phyloP scores from a whole-genome alignment of 176 grass and related monocot species.

The Phyllostachys edulis region DNA sequence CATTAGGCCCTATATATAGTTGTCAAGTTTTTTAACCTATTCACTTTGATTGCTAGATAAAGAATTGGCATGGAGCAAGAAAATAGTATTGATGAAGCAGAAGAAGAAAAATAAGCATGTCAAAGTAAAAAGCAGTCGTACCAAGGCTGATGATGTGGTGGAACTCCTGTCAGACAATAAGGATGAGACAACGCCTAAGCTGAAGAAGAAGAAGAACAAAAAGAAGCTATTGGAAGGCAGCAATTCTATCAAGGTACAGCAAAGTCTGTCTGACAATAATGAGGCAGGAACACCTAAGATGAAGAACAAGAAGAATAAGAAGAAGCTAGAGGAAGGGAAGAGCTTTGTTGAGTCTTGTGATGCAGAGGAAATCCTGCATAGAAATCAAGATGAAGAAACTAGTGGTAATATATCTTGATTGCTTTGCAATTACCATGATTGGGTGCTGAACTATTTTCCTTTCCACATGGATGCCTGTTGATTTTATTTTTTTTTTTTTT shows the following conservation, averaged over 20 bases:
- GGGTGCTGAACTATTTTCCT: background rate
- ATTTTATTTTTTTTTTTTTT: background rate
- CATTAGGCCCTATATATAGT: background rate
- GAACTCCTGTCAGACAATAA: conserved; percentile 27
- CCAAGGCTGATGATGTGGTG: conserved; percentile 23
- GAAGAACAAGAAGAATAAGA: conserved; percentile 51
- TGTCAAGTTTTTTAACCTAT: background rate
- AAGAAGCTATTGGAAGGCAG: conserved; percentile 38
- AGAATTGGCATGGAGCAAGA: conserved; percentile 32
- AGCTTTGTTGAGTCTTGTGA: conserved; percentile 19
- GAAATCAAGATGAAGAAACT: conserved; percentile 40
- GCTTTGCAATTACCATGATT: background rate
- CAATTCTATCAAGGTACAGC: conserved; percentile 10
- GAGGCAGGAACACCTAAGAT: conserved; percentile 31
- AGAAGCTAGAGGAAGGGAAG: conserved; percentile 46
- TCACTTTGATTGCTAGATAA: conserved; percentile 33
- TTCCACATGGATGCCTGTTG: background rate
- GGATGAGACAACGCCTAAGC: conserved; percentile 16
- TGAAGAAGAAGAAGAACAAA: conserved; percentile 55
- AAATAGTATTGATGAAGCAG: conserved; percentile 31
- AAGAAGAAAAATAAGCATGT: conserved; percentile 52
- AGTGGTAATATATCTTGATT: conserved; percentile 38
- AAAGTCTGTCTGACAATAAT: conserved; percentile 30
- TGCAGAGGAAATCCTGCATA: conserved; percentile 37
- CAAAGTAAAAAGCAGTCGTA: conserved; percentile 30